Base-by-base conservation (phyloP, 768 basidiomycete genomes). In the Leccinum truebloodii region DNA sequence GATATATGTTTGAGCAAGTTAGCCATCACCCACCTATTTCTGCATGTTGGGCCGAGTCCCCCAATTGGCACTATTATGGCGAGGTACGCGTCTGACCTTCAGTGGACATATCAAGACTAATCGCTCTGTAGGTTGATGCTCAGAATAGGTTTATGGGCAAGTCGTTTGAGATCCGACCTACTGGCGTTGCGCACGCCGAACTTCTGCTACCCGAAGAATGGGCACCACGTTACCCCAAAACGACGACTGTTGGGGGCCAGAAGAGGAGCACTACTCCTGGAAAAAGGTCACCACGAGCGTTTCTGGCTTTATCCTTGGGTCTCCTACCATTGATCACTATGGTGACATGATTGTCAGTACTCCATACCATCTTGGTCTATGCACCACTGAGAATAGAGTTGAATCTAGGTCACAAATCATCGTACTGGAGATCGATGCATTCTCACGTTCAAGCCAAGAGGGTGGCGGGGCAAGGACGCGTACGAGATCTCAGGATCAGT, bases 131-230 rank as follows among this genome's bases (percentile, higher is more conserved):
- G 87, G 95, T 98, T 56, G 95, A 97, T 69, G 95, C 95, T 3
- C 94, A 97, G 74, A 95, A 95, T 73, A 96, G 88, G 76, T 97
- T 98, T 74, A 89, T 94, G 83, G 95, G 95, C 46, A 94, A 95
- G 73, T 92, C 90, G 0, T 98, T 98, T 69, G 95, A 98, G 79
- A 97, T 98, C 66, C 79, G 93, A 26, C 95, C 95, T 2, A 98
- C 95, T 2, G 95, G 95, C n/a, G 81, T 94, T 10, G 95, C 95
- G 0, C 95, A 98, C 66, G 89, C 84, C 6, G 90, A 96, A 50
- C 79, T 98, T 9, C 76, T 90, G 18, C 73, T 98, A 4, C 90
- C 94, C 0, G 79, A 81, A 53, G 85, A 85, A 12, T 81, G 83
- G 75, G 89, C 77, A 0, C 83, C 83, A 0, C 69, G 76, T 32